Percentiles rank a stretch among this genome's conserved stretches.
Evolutionary conservation across 2,329 filamentous ascomycete species (phyloP).

Genomic region (Microsporum ferrugineum): DNA sequence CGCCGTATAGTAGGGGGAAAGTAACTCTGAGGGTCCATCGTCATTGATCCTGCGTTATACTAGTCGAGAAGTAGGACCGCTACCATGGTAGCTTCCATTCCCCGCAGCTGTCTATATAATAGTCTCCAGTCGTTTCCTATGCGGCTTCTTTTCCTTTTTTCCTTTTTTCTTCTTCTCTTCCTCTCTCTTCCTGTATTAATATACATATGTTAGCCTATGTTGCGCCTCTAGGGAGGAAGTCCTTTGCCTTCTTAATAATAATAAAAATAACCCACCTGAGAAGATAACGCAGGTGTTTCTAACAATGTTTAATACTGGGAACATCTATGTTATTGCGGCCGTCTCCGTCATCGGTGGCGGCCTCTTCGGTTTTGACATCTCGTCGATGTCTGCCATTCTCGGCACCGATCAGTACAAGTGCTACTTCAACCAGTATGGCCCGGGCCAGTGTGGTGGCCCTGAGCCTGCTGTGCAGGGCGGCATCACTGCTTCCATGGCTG

Average conservation of each 20-base stretch:
- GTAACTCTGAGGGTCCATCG: neutral
- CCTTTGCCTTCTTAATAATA: neutral
- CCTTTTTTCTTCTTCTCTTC: neutral
- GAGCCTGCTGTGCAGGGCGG: slow-evolving; percentile 49
- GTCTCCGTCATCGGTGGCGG: slow-evolving; percentile 54
- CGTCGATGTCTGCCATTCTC: slow-evolving; percentile 59
- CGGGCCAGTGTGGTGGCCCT: slow-evolving; percentile 38
- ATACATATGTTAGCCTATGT: neutral
- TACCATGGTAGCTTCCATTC: neutral
- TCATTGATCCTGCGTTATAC: neutral
- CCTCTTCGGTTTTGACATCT: slow-evolving; percentile 70
- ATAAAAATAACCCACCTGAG: neutral
- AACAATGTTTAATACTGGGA: slow-evolving; percentile 19
- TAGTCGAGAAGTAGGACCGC: neutral
- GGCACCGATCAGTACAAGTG: slow-evolving; percentile 57
- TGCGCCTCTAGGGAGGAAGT: neutral
- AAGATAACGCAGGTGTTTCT: neutral
- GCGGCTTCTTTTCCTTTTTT: neutral
- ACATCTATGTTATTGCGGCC: slow-evolving; percentile 48
- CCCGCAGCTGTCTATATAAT: neutral
- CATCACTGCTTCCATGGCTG: slow-evolving; percentile 53
- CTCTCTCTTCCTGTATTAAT: neutral
- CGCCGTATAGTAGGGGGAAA: neutral
- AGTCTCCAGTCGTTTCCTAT: neutral
- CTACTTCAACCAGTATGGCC: slow-evolving; percentile 52